phyloP scores from a whole-genome alignment of 805 yeast species.

The Cyberlindnera samutprakarnensis region DNA sequence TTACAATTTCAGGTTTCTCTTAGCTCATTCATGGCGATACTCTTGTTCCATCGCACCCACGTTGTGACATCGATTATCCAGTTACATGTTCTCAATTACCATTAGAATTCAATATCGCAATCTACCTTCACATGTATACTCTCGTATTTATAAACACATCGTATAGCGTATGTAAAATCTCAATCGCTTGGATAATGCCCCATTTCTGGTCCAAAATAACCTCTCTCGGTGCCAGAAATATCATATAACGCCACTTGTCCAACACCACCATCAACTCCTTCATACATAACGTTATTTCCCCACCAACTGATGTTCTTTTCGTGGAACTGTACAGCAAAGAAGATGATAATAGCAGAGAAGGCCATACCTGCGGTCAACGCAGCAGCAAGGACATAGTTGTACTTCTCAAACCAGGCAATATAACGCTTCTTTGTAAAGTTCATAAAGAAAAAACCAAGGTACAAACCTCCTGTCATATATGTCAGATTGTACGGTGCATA shows the following conservation, averaged over 20 bases:
- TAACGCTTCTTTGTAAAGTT: conserved; percentile 30
- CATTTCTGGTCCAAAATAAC: conserved; percentile 18
- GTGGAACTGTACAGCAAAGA: conserved; percentile 43
- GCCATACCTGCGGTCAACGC: conserved; percentile 60
- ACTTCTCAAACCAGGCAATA: conserved; percentile 47
- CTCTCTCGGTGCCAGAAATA: conserved; percentile 7
- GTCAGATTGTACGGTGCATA: conserved; percentile 47
- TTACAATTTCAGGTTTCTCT: too few relatives aligned
- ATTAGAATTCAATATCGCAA: too few relatives aligned
- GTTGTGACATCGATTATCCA: too few relatives aligned
- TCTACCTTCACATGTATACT: too few relatives aligned
- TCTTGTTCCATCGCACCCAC: too few relatives aligned
- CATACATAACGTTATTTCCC: conserved; percentile 42
- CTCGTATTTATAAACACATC: too few relatives aligned
- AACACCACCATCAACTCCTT: conserved; percentile 31
- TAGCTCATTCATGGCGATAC: too few relatives aligned
- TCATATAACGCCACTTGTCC: conserved; percentile 17
- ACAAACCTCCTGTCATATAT: conserved; percentile 25
- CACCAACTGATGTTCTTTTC: conserved; percentile 47
- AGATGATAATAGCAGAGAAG: conserved; percentile 41
- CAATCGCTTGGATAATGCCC: conserved; percentile 17
- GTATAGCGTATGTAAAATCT: too few relatives aligned
- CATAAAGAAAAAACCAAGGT: conserved; percentile 36
- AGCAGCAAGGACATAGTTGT: conserved; percentile 44
- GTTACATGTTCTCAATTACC: too few relatives aligned